Evolutionary conservation across 1,139 yeast species (phyloP), one percentile per base, ranked within the genome.

Genomic region (Debaryomycetaceae sp.): DNA sequence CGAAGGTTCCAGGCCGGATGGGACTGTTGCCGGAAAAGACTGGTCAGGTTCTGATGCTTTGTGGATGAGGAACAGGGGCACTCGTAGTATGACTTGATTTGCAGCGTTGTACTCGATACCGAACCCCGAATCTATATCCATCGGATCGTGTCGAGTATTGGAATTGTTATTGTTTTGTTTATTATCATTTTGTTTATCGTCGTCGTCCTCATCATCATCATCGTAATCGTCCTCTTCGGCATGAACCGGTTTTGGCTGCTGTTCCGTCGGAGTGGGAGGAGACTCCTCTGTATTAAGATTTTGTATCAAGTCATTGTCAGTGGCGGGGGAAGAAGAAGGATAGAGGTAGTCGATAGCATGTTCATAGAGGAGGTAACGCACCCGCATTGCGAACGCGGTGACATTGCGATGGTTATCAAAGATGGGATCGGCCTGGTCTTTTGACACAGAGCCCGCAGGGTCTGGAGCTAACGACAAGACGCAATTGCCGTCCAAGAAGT

Each of bases 281-380:
- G 10, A 10, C 20, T 18, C 20, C 6, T 6, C 20, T 18, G 20
- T 7, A 5, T 49, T 44, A 6, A 35, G 24, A 5, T 13, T 13
- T 22, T 22, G 7, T 7, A 22, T 22, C 14, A 22, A 22, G n/a
- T 24, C 26, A 12, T 5, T 13, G 8, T 24, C 26, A 13, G 8
- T 5, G 8, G 14, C 18, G 6, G n/a, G 26, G 5, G 10, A 7
- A 10, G 57, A 47, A 22, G 48, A 46, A 30, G 52, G 43, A 36
- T 61, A 73, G 38, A 58, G 62, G 31, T 53, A 61, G 44, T 77
- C 82, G 12, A 80, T 66, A 5, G 86, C 90, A 43, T 73, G 75
- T 40, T 79, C 87, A 74, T 83, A 80, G 16, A 80, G 55, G 13
- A 79, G 63, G 40, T 78, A 79, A 39, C 90, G 58, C 22, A 79